phyloP scores from a whole-genome alignment of 164 flowering plant genomes.

The Kalanchoe fedtschenkoi region DNA sequence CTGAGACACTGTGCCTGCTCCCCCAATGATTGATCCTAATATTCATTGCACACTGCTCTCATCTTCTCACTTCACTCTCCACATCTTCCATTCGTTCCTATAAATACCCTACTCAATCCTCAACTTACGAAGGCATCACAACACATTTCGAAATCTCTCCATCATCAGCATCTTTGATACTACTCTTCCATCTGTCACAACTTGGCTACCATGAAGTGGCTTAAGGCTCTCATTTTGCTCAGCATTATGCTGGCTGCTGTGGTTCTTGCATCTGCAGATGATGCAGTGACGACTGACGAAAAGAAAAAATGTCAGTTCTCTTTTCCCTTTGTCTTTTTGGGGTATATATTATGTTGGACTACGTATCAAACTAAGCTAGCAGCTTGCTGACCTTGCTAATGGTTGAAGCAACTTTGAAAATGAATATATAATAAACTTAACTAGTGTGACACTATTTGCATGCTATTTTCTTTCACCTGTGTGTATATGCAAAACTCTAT shows the following conservation, averaged over 20 bases:
- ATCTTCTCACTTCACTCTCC: not conserved
- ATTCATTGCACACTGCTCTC: not conserved
- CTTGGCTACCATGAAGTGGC: not conserved
- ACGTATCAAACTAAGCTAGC: too few species aligned
- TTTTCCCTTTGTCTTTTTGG: not conserved
- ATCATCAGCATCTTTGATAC: not conserved
- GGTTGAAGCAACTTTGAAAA: too few species aligned
- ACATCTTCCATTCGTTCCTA: not conserved
- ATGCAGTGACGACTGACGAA: not conserved
- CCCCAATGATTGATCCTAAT: not conserved
- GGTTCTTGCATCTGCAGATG: not conserved
- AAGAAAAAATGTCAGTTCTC: not conserved
- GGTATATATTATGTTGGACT: not conserved
- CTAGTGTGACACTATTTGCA: too few species aligned
- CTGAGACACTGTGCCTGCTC: too few species aligned
- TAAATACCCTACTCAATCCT: not conserved
- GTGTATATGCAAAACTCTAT: too few species aligned
- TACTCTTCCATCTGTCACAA: not conserved
- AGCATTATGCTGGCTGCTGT: not conserved
- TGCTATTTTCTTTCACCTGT: too few species aligned
- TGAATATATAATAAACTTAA: too few species aligned
- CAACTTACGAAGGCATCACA: not conserved
- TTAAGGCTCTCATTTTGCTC: conserved; percentile 4
- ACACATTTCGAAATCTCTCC: not conserved
- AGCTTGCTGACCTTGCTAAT: too few species aligned